Evolutionary conservation across 2,329 filamentous ascomycete species (phyloP), one percentile per base, ranked within the genome.

Genomic region (Colletotrichum navitas): DNA sequence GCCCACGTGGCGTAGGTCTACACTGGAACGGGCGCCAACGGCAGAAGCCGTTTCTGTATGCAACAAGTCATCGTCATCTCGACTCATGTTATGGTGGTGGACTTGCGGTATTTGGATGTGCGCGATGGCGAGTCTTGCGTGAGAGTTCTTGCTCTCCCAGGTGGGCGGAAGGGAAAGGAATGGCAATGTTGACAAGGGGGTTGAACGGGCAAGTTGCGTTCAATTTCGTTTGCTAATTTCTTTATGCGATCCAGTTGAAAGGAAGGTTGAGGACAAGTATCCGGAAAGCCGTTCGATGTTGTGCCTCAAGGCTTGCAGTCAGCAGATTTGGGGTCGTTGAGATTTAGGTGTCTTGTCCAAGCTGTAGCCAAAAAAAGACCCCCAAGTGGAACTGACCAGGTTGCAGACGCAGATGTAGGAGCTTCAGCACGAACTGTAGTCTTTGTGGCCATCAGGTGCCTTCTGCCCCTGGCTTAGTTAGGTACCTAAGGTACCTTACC

Each of bases 1-100:
- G 36, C 71, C 74, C 55, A 69, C 66, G 47, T 77, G 76, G 58
- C 78, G 76, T 41, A 76, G 45, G 29, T 74, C 73, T 29, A 51
- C 61, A 54, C 61, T 69, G 21, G 62, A 60, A 24, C 55, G 68
- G 18, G 56, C 41, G 43, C 34, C 58, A 26, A 39, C 55, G 56
- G 61, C 62, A 62, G 67, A 56, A 16, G 45, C 62, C 51, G 61
- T 52, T 47, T 74, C 73, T 49, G 32, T 54, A 18, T 72, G 49
- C 34, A 60, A 56, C 26, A 61, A 36, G 10, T 62, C 32, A 54
- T 64, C 55, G 60, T 16, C 60, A 71, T 71, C 66, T 68, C 52
- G 67, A 62, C 58, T 73, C 73, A 74, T 74, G 60, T 26, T 73
- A 41, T 60, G 39, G 29, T 32, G 66, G 45, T 45, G n/a, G 45